Evolutionary conservation across 345 rosid genomes (phyloP).

Genomic region (Abelmoschus esculentus): DNA sequence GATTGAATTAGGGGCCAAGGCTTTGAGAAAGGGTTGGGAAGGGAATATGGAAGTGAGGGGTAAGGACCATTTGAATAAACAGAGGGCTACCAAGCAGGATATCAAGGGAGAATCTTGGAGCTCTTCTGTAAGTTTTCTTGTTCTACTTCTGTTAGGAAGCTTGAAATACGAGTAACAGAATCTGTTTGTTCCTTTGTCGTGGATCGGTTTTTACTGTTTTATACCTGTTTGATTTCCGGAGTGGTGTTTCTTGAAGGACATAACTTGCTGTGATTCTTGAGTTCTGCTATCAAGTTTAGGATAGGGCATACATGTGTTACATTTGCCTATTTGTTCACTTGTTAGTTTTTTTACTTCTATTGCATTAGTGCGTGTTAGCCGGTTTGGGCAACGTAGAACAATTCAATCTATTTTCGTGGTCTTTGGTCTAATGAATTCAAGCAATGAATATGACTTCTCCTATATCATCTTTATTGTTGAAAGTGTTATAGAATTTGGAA

Average conservation of each 20-base stretch:
- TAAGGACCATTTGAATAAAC: constrained; percentile 30
- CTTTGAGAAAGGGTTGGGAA: constrained; percentile 97
- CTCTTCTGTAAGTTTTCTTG: constrained; percentile 47
- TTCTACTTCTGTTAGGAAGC: neutral
- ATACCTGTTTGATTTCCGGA: neutral
- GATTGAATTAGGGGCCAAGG: constrained; percentile 79
- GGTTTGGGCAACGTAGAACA: neutral
- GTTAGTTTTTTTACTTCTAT: neutral
- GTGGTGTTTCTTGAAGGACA: neutral
- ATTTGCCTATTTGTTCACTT: neutral
- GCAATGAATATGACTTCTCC: neutral
- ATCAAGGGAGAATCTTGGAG: constrained; percentile 48
- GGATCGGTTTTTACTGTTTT: neutral
- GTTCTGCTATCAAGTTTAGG: neutral
- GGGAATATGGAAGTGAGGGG: constrained; percentile 67
- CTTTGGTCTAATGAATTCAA: neutral
- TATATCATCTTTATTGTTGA: neutral
- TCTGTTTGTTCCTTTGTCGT: neutral
- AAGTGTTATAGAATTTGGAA: neutral
- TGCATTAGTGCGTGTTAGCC: neutral
- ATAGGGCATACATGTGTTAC: neutral
- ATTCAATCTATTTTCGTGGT: too few species aligned
- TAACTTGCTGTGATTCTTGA: neutral
- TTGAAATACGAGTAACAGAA: neutral
- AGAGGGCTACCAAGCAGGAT: constrained; percentile 36